Base-by-base conservation (phyloP, 495 filamentous ascomycete species). In the Penicillium argentinense region DNA sequence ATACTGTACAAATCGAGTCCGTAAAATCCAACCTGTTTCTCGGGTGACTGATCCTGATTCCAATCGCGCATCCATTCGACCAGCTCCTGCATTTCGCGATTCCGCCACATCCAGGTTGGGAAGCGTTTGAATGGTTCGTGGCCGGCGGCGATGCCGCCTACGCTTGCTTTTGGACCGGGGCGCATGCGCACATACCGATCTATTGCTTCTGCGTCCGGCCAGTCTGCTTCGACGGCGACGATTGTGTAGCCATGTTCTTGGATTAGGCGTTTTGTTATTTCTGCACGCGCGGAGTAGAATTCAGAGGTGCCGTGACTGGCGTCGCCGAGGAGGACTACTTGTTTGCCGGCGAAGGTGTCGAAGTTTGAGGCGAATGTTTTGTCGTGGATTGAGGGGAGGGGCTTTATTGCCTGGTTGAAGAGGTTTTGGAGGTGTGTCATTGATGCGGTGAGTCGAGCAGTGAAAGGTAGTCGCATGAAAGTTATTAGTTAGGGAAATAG, bases 91-190 rank as follows among this genome's bases (percentile, higher is more conserved):
- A 78, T 75, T 49, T 82, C 78, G 18, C 54, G 50, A 42, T 82
- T 82, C 9, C 77, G 68, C 80, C 80, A 83, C 79, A 82, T 82
- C 79, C 79, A 83, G 3, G 75, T 79, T 17, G 80, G 79, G 32
- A 82, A 83, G 13, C 77, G 60, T 39, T 71, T 59, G 54, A 83
- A 82, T 8, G 70, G 67, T 28, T 73, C 68, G 7, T 65, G 45
- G 4, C 60, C 62, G 2, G 58, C 53, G 3, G 55, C 37, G 12
- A 39, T 46, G 17, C 63, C 62, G 14, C 62, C 61, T 9, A 72
- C 62, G 9, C 49, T 54, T 2, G 66, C 66, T 21, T 62, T 54
- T 1, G 60, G 66, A 5, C 68, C 71, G 1, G 70, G 66, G 3
- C 76, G 66, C 27, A 68, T 61, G 7, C 78, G 69, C 14, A 82